phyloP scores from a whole-genome alignment of 208 protist species.

The Leishmania braziliensis region DNA sequence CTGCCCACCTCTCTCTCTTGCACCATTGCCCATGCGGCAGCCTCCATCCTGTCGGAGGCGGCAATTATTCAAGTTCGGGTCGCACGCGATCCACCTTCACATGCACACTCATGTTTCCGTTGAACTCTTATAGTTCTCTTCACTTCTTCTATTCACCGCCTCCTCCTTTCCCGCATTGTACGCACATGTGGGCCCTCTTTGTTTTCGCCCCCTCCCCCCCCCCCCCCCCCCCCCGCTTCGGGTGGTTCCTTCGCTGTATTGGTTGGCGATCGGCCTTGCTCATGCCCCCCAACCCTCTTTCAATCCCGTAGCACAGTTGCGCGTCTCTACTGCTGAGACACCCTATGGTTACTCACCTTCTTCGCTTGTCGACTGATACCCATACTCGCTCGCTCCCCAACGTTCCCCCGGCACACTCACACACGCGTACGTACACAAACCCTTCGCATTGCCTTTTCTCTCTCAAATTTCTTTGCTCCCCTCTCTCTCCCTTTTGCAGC shows the following conservation, averaged over 20 bases:
- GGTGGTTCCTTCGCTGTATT: not conserved
- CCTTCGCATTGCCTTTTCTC: not conserved
- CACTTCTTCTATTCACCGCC: not conserved
- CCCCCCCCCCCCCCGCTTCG: not conserved
- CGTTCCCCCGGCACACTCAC: not conserved
- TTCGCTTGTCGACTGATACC: not conserved
- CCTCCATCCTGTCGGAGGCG: not conserved
- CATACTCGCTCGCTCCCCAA: not conserved
- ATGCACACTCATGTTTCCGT: not conserved
- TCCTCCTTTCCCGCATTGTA: not conserved
- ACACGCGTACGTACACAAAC: slow-evolving; percentile 2
- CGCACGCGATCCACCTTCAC: not conserved
- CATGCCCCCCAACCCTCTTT: not conserved
- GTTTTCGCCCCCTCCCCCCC: not conserved
- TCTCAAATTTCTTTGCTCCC: not conserved
- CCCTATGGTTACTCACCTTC: not conserved
- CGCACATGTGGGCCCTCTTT: not conserved
- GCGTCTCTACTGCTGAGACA: slow-evolving; percentile 1
- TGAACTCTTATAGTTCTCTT: not conserved
- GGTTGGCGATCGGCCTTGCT: not conserved
- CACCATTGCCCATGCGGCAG: not conserved
- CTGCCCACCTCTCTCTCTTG: not conserved
- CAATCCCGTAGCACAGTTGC: not conserved
- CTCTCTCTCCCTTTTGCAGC: not conserved
- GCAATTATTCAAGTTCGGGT: not conserved